Conservation (phyloP, 192 early-diverging fungal genomes). For the Phlyctochytrium bullatum region DNA sequence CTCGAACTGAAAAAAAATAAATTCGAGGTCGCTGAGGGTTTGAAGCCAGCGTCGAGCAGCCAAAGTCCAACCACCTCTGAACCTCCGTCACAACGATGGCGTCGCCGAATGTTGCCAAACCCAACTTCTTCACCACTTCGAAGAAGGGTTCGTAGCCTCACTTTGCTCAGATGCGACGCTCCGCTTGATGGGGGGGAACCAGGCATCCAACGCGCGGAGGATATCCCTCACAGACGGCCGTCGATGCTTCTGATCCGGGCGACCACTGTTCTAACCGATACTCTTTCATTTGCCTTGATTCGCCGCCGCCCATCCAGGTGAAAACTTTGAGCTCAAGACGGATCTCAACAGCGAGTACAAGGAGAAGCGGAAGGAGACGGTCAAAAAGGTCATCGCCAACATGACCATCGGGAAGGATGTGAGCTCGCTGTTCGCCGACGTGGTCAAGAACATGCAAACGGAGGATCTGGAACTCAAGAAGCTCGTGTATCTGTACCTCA, state of each 20-base stretch:
- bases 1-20: too few species aligned
- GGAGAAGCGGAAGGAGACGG: constrained; percentile 93
- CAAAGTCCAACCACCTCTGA: background rate
- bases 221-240: background rate
- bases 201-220: background rate
- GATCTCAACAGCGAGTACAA: constrained; percentile 98
- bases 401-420: constrained; percentile 99
- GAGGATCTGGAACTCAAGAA: constrained; percentile 55
- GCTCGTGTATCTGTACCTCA: constrained; percentile 92
- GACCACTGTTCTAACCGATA: background rate
- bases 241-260: background rate
- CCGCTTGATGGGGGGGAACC: background rate
- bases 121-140: constrained; percentile 7
- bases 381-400: constrained; percentile 98
- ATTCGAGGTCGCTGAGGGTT: too few species aligned
- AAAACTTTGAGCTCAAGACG: constrained; percentile 96
- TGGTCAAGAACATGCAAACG: constrained; percentile 85
- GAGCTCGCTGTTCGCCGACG: constrained; percentile 88
- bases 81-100: background rate
- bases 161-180: background rate
- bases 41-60: too few species aligned
- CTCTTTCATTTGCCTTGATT: too few species aligned
- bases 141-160: constrained; percentile 1
- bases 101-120: background rate
- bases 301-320: constrained; percentile 69